Percentiles rank a stretch among this genome's conserved stretches.
Evolutionary conservation across 2,329 filamentous ascomycete genomes (phyloP).

Genomic region (Dryadomyces sulphureus): DNA sequence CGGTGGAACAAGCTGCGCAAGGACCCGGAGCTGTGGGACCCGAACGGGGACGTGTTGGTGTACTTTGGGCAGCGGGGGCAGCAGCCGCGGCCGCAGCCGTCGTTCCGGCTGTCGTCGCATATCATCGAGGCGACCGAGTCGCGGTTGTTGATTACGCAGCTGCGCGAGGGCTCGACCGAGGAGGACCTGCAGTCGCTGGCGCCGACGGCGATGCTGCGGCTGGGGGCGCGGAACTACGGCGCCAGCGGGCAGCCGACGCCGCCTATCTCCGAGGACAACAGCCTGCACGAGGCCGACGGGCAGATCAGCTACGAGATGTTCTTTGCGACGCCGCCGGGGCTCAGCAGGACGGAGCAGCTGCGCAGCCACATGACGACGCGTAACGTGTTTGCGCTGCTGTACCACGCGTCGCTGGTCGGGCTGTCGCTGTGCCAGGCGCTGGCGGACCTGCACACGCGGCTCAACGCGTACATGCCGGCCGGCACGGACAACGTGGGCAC

Average conservation of each 20-base stretch:
- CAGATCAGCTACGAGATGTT: conserved; percentile 48
- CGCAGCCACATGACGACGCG: conserved; percentile 51
- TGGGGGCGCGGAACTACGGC: neutral
- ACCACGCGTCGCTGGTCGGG: conserved; percentile 50
- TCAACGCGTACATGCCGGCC: conserved; percentile 42
- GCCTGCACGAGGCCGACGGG: conserved; percentile 30
- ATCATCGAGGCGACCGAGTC: conserved; percentile 44
- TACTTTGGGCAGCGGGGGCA: conserved; percentile 35
- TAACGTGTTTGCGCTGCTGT: conserved; percentile 53
- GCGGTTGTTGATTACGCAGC: conserved; percentile 33
- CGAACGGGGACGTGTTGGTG: conserved; percentile 43
- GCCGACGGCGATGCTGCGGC: conserved; percentile 21
- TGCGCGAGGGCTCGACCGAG: conserved; percentile 37
- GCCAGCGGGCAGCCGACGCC: conserved; percentile 24
- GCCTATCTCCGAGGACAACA: conserved; percentile 29
- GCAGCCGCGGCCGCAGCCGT: conserved; percentile 30
- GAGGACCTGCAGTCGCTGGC: conserved; percentile 26
- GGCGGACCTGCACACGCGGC: conserved; percentile 43
- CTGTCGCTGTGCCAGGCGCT: conserved; percentile 48
- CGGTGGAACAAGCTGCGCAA: conserved; percentile 43
- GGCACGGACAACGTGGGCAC: conserved; percentile 41
- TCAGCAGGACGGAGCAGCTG: conserved; percentile 31
- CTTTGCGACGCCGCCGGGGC: conserved; percentile 40
- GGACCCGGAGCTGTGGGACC: conserved; percentile 46
- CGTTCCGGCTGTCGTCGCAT: conserved; percentile 42